phyloP scores from a whole-genome alignment of 352 stramenopile genomes.

The Globisporangium paroecandrum region DNA sequence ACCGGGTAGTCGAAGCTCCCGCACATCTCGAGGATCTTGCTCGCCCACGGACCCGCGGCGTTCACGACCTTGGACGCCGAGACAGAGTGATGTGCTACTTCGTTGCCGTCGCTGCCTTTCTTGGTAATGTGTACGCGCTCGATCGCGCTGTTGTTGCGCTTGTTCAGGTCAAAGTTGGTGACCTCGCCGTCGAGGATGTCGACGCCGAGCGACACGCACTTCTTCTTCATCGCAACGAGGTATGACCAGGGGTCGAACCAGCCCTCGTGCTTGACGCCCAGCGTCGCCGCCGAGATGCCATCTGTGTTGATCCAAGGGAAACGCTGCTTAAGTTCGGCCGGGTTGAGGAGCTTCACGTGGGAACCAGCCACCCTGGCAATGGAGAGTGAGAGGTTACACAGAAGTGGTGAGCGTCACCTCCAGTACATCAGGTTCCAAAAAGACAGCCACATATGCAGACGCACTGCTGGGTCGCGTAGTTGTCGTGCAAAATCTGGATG shows the following conservation, averaged over 20 bases:
- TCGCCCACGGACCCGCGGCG: conserved; percentile 64
- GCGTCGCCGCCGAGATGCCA: conserved; percentile 49
- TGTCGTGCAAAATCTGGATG: conserved; percentile 44
- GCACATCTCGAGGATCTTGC: conserved; percentile 63
- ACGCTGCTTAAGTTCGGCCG: conserved; percentile 43
- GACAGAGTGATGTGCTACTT: conserved; percentile 28
- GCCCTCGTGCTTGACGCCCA: conserved; percentile 70
- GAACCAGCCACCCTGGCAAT: conserved; percentile 33
- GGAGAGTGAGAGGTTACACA: not conserved
- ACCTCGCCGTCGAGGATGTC: conserved; percentile 71
- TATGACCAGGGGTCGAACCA: conserved; percentile 87
- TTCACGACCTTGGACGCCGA: conserved; percentile 70
- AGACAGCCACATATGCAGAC: not conserved
- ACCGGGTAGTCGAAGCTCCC: conserved; percentile 74
- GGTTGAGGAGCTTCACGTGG: conserved; percentile 51
- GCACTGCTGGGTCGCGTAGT: conserved; percentile 55
- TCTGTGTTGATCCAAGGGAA: conserved; percentile 80
- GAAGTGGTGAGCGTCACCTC: not conserved
- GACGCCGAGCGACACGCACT: conserved; percentile 66
- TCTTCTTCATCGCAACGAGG: conserved; percentile 70
- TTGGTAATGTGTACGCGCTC: conserved; percentile 52
- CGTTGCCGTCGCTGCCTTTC: conserved; percentile 22
- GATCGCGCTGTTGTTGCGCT: conserved; percentile 37
- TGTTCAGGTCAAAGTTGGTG: conserved; percentile 55
- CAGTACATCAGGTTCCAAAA: not conserved